phyloP scores from a whole-genome alignment of 768 basidiomycete species.

The Tricholoma matsutake region DNA sequence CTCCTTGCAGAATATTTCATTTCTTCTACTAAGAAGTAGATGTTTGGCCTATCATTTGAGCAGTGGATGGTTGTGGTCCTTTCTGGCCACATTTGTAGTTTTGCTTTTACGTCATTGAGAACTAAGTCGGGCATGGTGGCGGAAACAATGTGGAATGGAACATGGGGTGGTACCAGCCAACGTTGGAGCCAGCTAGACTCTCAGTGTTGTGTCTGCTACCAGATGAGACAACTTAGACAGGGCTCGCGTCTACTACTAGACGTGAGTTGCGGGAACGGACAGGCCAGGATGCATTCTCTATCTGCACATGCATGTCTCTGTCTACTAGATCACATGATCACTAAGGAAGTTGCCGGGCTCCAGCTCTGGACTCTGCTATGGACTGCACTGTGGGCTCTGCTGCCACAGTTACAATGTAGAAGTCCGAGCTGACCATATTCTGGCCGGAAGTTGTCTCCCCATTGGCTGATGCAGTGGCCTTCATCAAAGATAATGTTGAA shows the following conservation, averaged over 20 bases:
- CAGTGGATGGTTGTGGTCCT: constrained; percentile 1
- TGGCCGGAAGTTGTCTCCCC: constrained; percentile 27
- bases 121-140: constrained; percentile 18
- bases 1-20: constrained; percentile 1
- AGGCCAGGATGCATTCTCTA: too few relatives aligned
- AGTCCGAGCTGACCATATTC: constrained; percentile 24
- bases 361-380: too few relatives aligned
- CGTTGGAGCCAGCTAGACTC: too few relatives aligned
- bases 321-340: too few relatives aligned
- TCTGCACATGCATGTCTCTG: too few relatives aligned
- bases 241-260: too few relatives aligned
- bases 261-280: too few relatives aligned
- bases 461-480: constrained; percentile 7
- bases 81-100: constrained; percentile 7
- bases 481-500: constrained; percentile 9
- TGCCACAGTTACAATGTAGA: too few relatives aligned
- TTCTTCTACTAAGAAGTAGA: neutral
- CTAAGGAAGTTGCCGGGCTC: too few relatives aligned
- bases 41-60: neutral
- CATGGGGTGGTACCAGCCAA: constrained; percentile 5
- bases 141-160: constrained; percentile 15
- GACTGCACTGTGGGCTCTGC: too few relatives aligned
- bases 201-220: too few relatives aligned
- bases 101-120: constrained; percentile 11
- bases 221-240: too few relatives aligned